These are phyloP conservation scores for Cladorrhinum sp. DNA, from an alignment of 2,329 filamentous ascomycete species.

Conservation along the genomic window DNA sequence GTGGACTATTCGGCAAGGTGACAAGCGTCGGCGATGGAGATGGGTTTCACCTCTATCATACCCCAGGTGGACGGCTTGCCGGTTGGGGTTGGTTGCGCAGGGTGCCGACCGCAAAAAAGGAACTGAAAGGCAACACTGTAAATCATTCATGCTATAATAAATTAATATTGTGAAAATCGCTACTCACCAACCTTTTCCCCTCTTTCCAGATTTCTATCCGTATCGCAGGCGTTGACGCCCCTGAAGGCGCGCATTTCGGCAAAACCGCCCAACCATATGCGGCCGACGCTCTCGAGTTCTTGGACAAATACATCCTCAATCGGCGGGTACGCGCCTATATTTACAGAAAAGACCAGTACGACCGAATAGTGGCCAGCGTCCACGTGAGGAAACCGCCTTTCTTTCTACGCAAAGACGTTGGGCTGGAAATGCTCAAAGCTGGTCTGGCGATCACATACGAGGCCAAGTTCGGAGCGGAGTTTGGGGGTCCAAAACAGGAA, in stretches of 20 bases:
- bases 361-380: slow-evolving; percentile 83
- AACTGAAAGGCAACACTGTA: slow-evolving; percentile 71
- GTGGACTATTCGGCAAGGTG: slow-evolving; percentile 78
- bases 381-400: slow-evolving; percentile 65
- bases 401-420: slow-evolving; percentile 66
- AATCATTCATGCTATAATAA: background rate
- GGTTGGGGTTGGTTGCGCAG: slow-evolving; percentile 92
- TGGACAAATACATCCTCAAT: slow-evolving; percentile 68
- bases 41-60: slow-evolving; percentile 92
- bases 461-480: slow-evolving; percentile 85
- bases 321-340: slow-evolving; percentile 78
- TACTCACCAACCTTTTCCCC: slow-evolving; percentile 7
- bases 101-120: slow-evolving; percentile 66
- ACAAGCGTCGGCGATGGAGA: slow-evolving; percentile 96
- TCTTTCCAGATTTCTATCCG: slow-evolving; percentile 72
- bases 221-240: slow-evolving; percentile 88
- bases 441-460: slow-evolving; percentile 92
- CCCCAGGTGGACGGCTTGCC: slow-evolving; percentile 78
- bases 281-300: slow-evolving; percentile 76
- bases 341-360: slow-evolving; percentile 86
- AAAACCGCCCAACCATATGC: slow-evolving; percentile 80
- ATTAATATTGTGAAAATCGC: too few species aligned
- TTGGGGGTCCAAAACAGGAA: slow-evolving; percentile 65
- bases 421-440: slow-evolving; percentile 80
- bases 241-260: slow-evolving; percentile 90